Evolutionary conservation across 208 protist species (phyloP).

Genomic region (Novymonas esmeraldas): DNA sequence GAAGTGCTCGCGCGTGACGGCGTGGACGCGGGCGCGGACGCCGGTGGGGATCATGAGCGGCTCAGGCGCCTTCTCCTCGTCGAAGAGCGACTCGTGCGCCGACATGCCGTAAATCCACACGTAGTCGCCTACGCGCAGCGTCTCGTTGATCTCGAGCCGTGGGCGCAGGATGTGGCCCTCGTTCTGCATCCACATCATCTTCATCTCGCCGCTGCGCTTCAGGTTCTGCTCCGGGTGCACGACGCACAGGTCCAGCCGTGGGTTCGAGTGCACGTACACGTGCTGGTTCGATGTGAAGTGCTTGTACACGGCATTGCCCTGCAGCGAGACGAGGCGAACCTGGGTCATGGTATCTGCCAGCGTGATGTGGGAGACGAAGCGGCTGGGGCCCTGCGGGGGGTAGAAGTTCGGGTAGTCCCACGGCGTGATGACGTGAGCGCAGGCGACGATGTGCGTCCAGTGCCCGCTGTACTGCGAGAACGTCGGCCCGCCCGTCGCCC

Average conservation of each 20-base stretch:
- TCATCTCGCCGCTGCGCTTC: constrained; percentile 89
- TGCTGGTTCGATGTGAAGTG: constrained; percentile 92
- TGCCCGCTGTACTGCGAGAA: constrained; percentile 86
- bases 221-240: constrained; percentile 88
- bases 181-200: constrained; percentile 94
- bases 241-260: constrained; percentile 87
- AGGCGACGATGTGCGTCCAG: constrained; percentile 91
- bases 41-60: constrained; percentile 92
- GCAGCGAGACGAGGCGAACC: constrained; percentile 75
- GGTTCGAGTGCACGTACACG: constrained; percentile 88
- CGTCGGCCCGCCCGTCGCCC: constrained; percentile 75
- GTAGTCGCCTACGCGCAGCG: constrained; percentile 76
- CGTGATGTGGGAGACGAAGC: constrained; percentile 89
- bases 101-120: constrained; percentile 92
- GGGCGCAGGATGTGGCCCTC: constrained; percentile 84
- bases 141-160: constrained; percentile 76
- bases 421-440: constrained; percentile 88
- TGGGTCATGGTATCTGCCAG: constrained; percentile 89
- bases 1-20: constrained; percentile 87
- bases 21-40: constrained; percentile 74
- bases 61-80: constrained; percentile 86
- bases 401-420: constrained; percentile 94
- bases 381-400: constrained; percentile 74
- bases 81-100: constrained; percentile 88
- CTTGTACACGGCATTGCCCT: constrained; percentile 85